Percentiles rank a stretch among this genome's conserved stretches.
phyloP scores from a whole-genome alignment of 345 rosid species.

The Orychophragmus violaceus region DNA sequence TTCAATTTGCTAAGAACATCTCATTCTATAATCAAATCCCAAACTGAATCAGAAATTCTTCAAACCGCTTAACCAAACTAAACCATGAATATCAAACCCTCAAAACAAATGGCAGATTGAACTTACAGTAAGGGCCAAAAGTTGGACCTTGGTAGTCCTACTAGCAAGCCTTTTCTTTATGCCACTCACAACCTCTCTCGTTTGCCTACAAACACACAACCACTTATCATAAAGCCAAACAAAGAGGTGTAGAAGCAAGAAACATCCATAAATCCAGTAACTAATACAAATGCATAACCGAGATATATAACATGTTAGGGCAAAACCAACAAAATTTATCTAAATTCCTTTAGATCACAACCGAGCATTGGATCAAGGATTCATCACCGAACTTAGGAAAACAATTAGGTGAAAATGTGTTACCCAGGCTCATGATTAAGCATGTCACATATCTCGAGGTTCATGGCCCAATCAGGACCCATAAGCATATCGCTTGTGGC shows the following conservation, averaged over 20 bases:
- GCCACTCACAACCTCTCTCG: slow-evolving; percentile 92
- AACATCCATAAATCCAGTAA: background rate
- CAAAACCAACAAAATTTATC: background rate
- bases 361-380: background rate
- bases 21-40: background rate
- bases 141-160: slow-evolving; percentile 84
- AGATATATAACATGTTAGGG: background rate
- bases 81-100: background rate
- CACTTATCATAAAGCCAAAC: background rate
- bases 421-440: slow-evolving; percentile 93
- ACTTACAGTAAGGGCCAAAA: slow-evolving; percentile 92
- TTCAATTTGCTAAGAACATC: background rate
- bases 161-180: slow-evolving; percentile 84
- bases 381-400: background rate
- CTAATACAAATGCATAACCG: background rate
- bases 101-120: background rate
- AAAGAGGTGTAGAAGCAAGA: background rate
- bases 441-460: slow-evolving; percentile 97
- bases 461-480: slow-evolving; percentile 99
- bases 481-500: slow-evolving; percentile 98
- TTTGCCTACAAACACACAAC: slow-evolving; percentile 55
- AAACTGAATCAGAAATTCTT: no score
- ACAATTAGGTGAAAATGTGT: background rate
- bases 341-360: background rate
- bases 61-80: background rate